Conservation (phyloP, 2,329 filamentous ascomycete species). For the Dendrostoma leiphaemia region DNA sequence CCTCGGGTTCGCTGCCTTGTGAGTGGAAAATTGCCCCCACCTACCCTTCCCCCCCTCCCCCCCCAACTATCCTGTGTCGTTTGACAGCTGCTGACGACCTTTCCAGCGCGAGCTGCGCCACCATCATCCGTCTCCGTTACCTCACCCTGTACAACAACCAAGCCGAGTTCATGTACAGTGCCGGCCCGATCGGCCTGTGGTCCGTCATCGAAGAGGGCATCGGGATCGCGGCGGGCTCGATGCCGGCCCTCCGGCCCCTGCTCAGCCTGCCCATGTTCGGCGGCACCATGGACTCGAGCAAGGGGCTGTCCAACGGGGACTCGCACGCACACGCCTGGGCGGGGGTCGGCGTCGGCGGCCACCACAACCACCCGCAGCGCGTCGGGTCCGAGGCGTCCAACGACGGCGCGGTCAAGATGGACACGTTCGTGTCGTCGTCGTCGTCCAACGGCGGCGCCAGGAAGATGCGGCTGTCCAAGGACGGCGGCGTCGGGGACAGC, state of each 20-base stretch:
- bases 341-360: neutral
- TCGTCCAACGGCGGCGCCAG: conserved; percentile 2
- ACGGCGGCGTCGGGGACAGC: conserved; percentile 28
- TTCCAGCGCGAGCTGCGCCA: conserved; percentile 33
- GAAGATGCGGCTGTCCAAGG: conserved; percentile 5
- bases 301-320: too few species aligned
- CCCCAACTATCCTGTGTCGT: neutral
- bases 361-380: too few species aligned
- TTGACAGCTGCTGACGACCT: conserved; percentile 1
- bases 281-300: neutral
- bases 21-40: too few species aligned
- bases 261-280: conserved; percentile 30
- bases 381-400: too few species aligned
- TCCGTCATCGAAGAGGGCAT: conserved; percentile 47
- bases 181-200: conserved; percentile 42
- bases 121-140: conserved; percentile 41
- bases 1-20: conserved; percentile 42
- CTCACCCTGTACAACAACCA: conserved; percentile 38
- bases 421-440: neutral
- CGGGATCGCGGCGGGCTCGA: conserved; percentile 47
- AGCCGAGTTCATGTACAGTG: conserved; percentile 37
- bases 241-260: conserved; percentile 44
- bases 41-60: too few species aligned
- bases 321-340: neutral
- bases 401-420: neutral